Evolutionary conservation across 1,284 basidiomycete genomes (phyloP).

Genomic region (Trichosporon sp.): DNA sequence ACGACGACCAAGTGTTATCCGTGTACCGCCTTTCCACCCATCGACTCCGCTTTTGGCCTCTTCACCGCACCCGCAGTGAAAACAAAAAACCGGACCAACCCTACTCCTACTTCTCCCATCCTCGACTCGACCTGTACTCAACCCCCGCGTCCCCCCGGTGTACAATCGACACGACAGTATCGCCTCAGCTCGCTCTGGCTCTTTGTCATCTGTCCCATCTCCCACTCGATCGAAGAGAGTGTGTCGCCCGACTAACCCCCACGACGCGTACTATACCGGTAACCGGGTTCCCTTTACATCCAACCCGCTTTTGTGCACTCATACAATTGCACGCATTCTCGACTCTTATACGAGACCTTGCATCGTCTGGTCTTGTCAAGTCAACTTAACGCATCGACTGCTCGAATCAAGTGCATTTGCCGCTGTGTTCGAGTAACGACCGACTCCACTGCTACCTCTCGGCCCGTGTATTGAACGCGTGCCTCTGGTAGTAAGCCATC

Average conservation of each 20-base stretch:
- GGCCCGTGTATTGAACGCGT: not conserved
- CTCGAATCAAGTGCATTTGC: not conserved
- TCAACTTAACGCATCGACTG: no score
- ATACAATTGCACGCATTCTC: not conserved
- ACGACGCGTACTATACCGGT: not conserved
- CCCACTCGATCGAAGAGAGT: not conserved
- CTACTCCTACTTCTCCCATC: not conserved
- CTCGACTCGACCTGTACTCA: not conserved
- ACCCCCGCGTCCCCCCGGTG: no score
- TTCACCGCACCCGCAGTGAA: not conserved
- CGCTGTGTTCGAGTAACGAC: not conserved
- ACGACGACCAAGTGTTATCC: not conserved
- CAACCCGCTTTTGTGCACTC: not conserved
- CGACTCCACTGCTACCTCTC: not conserved
- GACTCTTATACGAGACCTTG: not conserved
- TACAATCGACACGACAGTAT: not conserved
- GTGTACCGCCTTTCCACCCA: not conserved
- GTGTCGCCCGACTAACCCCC: not conserved
- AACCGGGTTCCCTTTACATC: not conserved
- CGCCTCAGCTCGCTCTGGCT: not conserved
- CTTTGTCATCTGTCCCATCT: not conserved
- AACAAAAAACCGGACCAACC: constrained; percentile 2
- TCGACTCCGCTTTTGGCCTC: not conserved
- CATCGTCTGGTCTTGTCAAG: not conserved
- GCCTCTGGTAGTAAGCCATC: constrained; percentile 1